Conservation (phyloP, 768 basidiomycete species). For the Leccinellum luteum region DNA sequence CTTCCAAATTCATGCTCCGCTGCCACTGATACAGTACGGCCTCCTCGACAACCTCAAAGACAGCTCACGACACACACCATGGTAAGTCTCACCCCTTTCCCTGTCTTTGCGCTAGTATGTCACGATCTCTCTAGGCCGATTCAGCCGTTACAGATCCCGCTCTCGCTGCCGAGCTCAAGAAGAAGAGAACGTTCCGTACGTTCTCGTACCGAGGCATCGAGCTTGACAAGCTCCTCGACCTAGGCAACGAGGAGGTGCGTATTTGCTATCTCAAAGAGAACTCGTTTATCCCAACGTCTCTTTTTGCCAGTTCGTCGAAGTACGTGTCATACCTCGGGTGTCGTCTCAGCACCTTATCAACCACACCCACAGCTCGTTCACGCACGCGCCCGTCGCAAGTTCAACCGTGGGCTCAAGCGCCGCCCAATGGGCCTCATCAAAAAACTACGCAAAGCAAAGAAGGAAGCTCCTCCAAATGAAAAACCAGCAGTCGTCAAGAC, state of each 20-base stretch:
- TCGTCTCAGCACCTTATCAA: conserved; percentile 1
- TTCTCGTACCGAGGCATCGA: conserved; percentile 98
- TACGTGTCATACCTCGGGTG: conserved; percentile 36
- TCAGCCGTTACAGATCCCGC: conserved; percentile 83
- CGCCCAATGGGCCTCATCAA: conserved; percentile 98
- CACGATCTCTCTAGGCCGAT: conserved; percentile 58
- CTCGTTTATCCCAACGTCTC: background rate
- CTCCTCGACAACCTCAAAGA: conserved; percentile 27
- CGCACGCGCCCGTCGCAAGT: conserved; percentile 96
- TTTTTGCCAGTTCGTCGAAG: conserved; percentile 69
- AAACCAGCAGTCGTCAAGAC: conserved; percentile 99
- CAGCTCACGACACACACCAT: conserved; percentile 31
- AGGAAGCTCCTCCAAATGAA: conserved; percentile 98
- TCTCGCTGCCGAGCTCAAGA: conserved; percentile 96
- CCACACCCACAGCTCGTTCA: conserved; percentile 79
- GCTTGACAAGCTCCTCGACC: conserved; percentile 96
- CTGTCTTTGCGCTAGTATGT: background rate
- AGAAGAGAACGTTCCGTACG: conserved; percentile 97
- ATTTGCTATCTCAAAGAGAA: background rate
- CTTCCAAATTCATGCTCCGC: conserved; percentile 34
- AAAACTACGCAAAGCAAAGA: conserved; percentile 99
- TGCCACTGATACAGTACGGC: conserved; percentile 2
- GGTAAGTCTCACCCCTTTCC: conserved; percentile 19
- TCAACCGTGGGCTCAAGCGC: conserved; percentile 98
- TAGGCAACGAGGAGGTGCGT: conserved; percentile 91